phyloP scores from a whole-genome alignment of 805 yeast genomes.

The Candida tallmaniae region DNA sequence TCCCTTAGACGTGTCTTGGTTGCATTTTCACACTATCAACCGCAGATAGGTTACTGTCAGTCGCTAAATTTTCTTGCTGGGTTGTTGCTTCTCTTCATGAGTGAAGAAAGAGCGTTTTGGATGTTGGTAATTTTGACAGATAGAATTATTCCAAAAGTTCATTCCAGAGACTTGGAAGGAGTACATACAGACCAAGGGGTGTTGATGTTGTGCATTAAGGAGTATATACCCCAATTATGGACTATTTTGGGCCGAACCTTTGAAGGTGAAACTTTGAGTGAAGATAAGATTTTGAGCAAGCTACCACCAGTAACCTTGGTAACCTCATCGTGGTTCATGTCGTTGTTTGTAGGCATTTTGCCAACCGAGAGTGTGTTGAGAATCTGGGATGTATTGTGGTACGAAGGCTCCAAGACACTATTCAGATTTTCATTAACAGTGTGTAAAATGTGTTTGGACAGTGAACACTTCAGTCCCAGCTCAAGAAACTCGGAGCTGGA shows the following conservation, averaged over 20 bases:
- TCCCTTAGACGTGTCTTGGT: conserved; percentile 75
- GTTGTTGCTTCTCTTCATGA: conserved; percentile 73
- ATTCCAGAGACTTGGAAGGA: conserved; percentile 85
- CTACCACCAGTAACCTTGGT: conserved; percentile 89
- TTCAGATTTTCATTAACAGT: conserved; percentile 81
- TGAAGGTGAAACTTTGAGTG: conserved; percentile 37
- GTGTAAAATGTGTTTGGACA: conserved; percentile 60
- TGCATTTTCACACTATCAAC: conserved; percentile 82
- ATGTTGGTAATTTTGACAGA: conserved; percentile 90
- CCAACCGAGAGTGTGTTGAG: conserved; percentile 87
- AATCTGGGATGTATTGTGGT: conserved; percentile 93
- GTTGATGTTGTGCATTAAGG: conserved; percentile 77
- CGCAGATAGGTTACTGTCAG: conserved; percentile 93
- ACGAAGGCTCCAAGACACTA: conserved; percentile 83
- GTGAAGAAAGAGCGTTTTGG: conserved; percentile 92
- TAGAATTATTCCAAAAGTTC: conserved; percentile 83
- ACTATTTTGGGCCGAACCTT: conserved; percentile 35
- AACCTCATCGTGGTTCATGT: conserved; percentile 98
- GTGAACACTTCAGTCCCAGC: conserved; percentile 48
- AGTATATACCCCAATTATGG: conserved; percentile 84
- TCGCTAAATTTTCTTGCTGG: conserved; percentile 92
- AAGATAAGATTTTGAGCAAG: conserved; percentile 56
- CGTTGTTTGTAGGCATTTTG: conserved; percentile 83
- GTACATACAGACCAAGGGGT: conserved; percentile 96
- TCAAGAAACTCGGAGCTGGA: conserved; percentile 28